phyloP scores from a whole-genome alignment of 306 rosid species.

The Begonia masoniana region DNA sequence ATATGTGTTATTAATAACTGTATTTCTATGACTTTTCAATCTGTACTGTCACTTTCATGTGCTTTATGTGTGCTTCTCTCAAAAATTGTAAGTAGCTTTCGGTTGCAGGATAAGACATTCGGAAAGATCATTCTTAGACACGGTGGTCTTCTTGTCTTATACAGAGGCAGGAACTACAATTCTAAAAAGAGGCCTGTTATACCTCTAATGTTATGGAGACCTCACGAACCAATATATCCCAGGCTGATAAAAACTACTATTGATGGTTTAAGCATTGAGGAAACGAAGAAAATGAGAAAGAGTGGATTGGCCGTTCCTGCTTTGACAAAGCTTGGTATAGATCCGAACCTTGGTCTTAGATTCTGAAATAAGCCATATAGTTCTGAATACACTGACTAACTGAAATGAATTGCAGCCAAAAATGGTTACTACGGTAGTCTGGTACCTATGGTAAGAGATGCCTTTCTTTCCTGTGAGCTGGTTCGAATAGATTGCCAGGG shows the following conservation, averaged over 20 bases:
- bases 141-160: conserved; percentile 67
- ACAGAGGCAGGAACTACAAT: conserved; percentile 75
- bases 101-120: conserved; percentile 69
- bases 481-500: conserved; percentile 80
- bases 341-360: no score
- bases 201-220: conserved; percentile 94
- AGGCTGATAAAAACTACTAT: conserved; percentile 80
- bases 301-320: conserved; percentile 67
- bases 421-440: conserved; percentile 74
- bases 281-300: conserved; percentile 87
- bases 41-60: background rate
- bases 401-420: conserved; percentile 46
- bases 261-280: conserved; percentile 68
- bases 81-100: background rate
- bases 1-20: no score
- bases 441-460: conserved; percentile 91
- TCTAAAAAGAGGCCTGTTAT: conserved; percentile 57
- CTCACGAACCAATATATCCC: conserved; percentile 83
- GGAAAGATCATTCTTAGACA: conserved; percentile 73
- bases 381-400: background rate
- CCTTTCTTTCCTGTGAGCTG: conserved; percentile 55
- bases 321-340: conserved; percentile 72
- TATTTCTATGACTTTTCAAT: background rate
- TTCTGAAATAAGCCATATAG: no score
- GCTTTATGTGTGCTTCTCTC: no score